Evolutionary conservation across 208 protist genomes (phyloP).

Genomic region (Leishmania aethiopica): DNA sequence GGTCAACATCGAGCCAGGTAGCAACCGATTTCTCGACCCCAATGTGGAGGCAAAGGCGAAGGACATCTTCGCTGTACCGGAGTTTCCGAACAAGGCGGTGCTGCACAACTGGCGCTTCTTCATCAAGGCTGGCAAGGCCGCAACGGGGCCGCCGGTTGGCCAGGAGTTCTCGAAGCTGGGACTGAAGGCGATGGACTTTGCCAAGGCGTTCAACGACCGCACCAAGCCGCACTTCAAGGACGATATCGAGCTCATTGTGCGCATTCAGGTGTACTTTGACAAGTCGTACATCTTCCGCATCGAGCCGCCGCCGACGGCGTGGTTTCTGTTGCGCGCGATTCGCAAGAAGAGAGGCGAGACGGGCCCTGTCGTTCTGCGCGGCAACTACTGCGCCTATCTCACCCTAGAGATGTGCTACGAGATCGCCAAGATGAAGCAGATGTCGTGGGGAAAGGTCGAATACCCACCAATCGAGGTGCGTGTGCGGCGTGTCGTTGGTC

Average conservation of each 20-base stretch:
- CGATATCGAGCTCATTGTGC: conserved; percentile 88
- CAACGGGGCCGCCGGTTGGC: conserved; percentile 88
- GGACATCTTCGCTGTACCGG: conserved; percentile 76
- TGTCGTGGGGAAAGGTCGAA: conserved; percentile 72
- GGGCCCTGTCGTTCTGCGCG: conserved; percentile 54
- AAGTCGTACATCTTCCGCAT: conserved; percentile 89
- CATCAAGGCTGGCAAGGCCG: conserved; percentile 87
- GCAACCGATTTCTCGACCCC: conserved; percentile 63
- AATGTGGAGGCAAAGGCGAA: conserved; percentile 60
- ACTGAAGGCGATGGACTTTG: conserved; percentile 91
- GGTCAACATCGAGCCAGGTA: conserved; percentile 73
- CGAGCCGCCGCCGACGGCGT: conserved; percentile 87
- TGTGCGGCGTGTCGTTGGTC: conserved; percentile 80
- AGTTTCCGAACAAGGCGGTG: conserved; percentile 81
- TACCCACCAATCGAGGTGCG: conserved; percentile 87
- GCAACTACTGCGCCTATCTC: conserved; percentile 77
- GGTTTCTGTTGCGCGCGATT: conserved; percentile 79
- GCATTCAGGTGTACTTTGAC: conserved; percentile 93
- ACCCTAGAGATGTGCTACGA: conserved; percentile 93
- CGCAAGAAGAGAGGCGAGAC: conserved; percentile 87
- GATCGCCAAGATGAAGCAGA: conserved; percentile 91
- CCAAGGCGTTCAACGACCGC: conserved; percentile 90
- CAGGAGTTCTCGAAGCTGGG: conserved; percentile 91
- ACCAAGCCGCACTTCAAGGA: conserved; percentile 90
- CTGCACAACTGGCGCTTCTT: conserved; percentile 93